Conservation (phyloP, 352 stramenopile species). For the Phytophthora foliorum region DNA sequence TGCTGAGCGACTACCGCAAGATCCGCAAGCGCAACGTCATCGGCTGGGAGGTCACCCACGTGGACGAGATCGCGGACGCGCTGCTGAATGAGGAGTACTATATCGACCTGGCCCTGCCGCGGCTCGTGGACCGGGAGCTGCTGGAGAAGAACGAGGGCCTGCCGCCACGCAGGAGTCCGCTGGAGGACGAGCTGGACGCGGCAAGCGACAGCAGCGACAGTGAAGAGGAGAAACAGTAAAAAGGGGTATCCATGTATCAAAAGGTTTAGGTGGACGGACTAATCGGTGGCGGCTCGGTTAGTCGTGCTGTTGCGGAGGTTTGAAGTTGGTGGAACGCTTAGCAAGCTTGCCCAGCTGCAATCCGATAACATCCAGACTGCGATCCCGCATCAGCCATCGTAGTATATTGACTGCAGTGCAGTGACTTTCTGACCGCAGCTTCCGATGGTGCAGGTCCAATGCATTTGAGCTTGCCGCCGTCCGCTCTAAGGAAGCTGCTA, state of each 20-base stretch:
- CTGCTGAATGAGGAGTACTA: conserved; percentile 94
- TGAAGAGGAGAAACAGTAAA: conserved; percentile 24
- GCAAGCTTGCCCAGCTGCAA: conserved; percentile 9
- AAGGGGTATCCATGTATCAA: not conserved
- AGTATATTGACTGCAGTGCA: not conserved
- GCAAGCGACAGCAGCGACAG: conserved; percentile 34
- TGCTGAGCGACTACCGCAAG: conserved; percentile 98
- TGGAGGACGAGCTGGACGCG: conserved; percentile 81
- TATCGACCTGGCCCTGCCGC: conserved; percentile 95
- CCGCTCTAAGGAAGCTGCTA: not conserved
- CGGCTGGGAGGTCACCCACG: conserved; percentile 93
- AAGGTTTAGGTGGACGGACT: not conserved
- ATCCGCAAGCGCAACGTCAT: conserved; percentile 88
- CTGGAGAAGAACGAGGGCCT: conserved; percentile 86
- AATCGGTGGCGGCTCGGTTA: not conserved
- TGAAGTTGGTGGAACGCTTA: conserved; percentile 14
- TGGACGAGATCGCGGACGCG: conserved; percentile 97
- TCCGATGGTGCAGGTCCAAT: not conserved
- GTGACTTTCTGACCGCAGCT: not conserved
- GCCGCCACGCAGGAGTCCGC: conserved; percentile 65
- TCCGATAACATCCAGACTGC: not conserved
- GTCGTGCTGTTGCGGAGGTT: too few relatives aligned
- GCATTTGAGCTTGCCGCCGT: not conserved
- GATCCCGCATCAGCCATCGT: not conserved
- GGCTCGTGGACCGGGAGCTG: conserved; percentile 87